Evolutionary conservation across 305 asterid species (phyloP).

Genomic region (Striga hermonthica): DNA sequence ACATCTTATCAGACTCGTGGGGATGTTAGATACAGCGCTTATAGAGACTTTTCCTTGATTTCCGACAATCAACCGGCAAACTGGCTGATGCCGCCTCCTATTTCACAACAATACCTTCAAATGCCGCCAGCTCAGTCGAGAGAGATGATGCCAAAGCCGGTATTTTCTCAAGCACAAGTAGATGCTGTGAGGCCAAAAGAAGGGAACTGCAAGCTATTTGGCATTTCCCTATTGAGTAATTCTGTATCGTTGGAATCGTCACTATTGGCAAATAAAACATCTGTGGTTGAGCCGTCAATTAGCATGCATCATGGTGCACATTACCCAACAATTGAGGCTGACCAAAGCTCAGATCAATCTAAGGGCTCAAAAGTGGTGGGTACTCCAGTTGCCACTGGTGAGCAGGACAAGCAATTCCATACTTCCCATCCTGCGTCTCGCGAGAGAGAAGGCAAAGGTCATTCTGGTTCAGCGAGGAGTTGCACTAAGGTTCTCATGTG

Average conservation of each 20-base stretch:
- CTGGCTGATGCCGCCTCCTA: conserved; percentile 78
- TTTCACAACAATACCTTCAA: conserved; percentile 50
- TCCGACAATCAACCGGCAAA: conserved; percentile 48
- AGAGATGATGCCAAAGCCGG: conserved; percentile 46
- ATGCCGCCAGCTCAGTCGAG: conserved; percentile 39
- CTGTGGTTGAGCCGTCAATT: conserved; percentile 31
- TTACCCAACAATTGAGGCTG: conserved; percentile 46
- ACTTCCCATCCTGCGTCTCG: conserved; percentile 34
- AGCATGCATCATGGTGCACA: conserved; percentile 36
- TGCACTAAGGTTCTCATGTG: conserved; percentile 73
- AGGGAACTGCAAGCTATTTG: conserved; percentile 79
- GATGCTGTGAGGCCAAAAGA: conserved; percentile 55
- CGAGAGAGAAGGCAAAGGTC: conserved; percentile 56
- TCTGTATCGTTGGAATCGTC: conserved; percentile 41
- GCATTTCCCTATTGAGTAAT: conserved; percentile 59
- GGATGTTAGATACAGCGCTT: conserved; percentile 42
- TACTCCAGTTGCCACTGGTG: conserved; percentile 42
- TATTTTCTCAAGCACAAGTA: conserved; percentile 34
- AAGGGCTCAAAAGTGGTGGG: conserved; percentile 55
- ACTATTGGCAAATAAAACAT: conserved; percentile 29
- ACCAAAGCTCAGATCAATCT: conserved; percentile 53
- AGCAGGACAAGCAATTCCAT: conserved; percentile 56
- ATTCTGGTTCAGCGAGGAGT: conserved; percentile 67
- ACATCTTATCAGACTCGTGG: conserved; percentile 42
- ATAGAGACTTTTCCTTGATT: conserved; percentile 43